These are phyloP conservation scores for Candida nemodendra DNA, from an alignment of 805 yeast genomes.

Conservation along the genomic window DNA sequence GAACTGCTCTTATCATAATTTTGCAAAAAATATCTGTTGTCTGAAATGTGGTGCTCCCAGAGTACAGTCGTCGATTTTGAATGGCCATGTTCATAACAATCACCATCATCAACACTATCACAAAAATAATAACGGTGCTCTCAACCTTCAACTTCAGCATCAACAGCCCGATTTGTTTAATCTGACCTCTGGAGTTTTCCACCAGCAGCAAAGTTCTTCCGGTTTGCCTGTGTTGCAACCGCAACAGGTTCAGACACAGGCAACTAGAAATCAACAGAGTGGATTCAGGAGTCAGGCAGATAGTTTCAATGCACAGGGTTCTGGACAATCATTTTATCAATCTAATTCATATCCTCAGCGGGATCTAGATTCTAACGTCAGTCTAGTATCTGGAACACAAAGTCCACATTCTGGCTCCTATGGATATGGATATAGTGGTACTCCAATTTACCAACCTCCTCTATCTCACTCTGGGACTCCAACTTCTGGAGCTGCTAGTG, in stretches of 20 bases:
- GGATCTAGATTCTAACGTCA: slow-evolving; percentile 16
- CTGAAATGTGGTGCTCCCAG: slow-evolving; percentile 85
- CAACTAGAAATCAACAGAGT: slow-evolving; percentile 3
- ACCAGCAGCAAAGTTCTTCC: slow-evolving; percentile 1
- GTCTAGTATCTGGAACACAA: slow-evolving; percentile 13
- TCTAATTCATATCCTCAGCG: slow-evolving; percentile 5
- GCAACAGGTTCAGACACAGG: slow-evolving; percentile 7
- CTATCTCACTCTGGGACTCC: slow-evolving; percentile 15
- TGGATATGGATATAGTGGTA: slow-evolving; percentile 10
- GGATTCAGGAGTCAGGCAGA: not conserved
- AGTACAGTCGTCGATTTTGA: slow-evolving; percentile 30
- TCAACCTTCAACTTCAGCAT: slow-evolving; percentile 4
- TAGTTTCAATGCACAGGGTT: not conserved
- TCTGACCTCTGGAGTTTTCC: not conserved
- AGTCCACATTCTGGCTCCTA: slow-evolving; percentile 16
- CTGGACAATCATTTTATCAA: slow-evolving; percentile 2
- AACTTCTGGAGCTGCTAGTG: slow-evolving; percentile 6
- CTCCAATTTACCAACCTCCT: slow-evolving; percentile 22
- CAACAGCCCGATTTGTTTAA: slow-evolving; percentile 7
- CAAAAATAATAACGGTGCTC: slow-evolving; percentile 10
- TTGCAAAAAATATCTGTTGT: slow-evolving; percentile 86
- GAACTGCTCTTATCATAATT: slow-evolving; percentile 82
- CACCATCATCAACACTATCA: slow-evolving; percentile 19
- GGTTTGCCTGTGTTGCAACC: slow-evolving; percentile 2
- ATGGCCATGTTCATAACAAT: slow-evolving; percentile 30